phyloP scores from a whole-genome alignment of 441 rosid genomes.

The Croton laevigatus region DNA sequence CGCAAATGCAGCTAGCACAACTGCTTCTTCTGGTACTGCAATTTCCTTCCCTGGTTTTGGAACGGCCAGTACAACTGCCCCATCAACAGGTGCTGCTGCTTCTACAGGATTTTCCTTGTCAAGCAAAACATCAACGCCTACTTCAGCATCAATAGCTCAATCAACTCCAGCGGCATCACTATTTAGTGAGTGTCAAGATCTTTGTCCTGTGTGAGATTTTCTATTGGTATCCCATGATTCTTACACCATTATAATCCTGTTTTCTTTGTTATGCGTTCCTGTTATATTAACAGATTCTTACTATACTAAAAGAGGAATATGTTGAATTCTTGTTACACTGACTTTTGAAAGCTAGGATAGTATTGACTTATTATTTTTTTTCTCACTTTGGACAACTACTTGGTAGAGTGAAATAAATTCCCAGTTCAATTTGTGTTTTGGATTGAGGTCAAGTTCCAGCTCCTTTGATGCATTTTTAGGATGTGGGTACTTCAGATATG shows the following conservation, averaged over 20 bases:
- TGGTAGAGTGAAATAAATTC: background rate
- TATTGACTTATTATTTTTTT: background rate
- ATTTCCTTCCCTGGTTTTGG: conserved; percentile 56
- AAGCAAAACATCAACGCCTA: conserved; percentile 36
- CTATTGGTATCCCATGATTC: background rate
- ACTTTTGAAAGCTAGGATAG: background rate
- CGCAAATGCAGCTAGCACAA: conserved; percentile 32
- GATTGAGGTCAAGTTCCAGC: background rate
- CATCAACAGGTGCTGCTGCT: conserved; percentile 48
- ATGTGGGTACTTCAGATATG: too few relatives aligned
- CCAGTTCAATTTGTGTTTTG: background rate
- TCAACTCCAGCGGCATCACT: conserved; percentile 37
- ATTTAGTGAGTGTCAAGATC: conserved; percentile 47
- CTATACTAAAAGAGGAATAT: background rate
- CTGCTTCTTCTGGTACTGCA: conserved; percentile 35
- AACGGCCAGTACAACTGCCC: conserved; percentile 35
- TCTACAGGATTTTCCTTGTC: conserved; percentile 59
- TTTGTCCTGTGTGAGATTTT: conserved; percentile 10
- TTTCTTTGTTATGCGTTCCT: background rate
- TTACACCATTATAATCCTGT: background rate
- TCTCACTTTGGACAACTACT: background rate
- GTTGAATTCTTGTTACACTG: background rate
- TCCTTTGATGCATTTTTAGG: background rate
- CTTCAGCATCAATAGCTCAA: conserved; percentile 51
- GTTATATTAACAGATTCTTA: background rate